Percentiles rank a stretch among this genome's conserved stretches.
These are phyloP conservation scores for Neonectria coccinea DNA, from an alignment of 2,329 filamentous ascomycete species.

Conservation along the genomic window DNA sequence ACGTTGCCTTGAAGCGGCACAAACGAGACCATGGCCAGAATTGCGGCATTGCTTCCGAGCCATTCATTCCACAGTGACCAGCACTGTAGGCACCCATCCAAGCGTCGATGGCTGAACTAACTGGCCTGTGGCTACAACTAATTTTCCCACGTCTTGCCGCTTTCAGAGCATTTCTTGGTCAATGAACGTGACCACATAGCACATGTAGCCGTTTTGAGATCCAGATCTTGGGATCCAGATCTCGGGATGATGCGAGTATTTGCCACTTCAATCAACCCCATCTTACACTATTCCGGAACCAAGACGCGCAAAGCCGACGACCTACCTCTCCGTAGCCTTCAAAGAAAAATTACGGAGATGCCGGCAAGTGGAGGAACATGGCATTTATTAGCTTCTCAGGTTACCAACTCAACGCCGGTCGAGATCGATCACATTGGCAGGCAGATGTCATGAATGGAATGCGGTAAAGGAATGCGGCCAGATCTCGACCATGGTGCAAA, in stretches of 20 bases:
- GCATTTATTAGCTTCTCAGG: neutral
- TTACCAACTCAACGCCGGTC: neutral
- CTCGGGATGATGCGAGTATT: neutral
- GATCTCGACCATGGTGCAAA: neutral
- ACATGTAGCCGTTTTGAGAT: neutral
- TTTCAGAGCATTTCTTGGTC: neutral
- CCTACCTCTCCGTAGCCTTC: neutral
- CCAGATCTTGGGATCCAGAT: neutral
- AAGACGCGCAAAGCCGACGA: neutral
- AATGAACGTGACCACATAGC: neutral
- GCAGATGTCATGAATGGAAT: neutral
- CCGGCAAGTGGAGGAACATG: neutral
- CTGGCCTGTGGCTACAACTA: conserved; percentile 5
- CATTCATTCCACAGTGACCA: conserved; percentile 10
- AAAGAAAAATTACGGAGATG: neutral
- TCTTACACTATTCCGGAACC: neutral
- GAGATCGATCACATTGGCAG: neutral
- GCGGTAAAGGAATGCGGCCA: conserved; percentile 1
- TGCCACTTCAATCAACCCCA: neutral
- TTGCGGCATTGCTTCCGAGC: neutral
- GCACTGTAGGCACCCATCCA: neutral
- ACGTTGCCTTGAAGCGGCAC: neutral
- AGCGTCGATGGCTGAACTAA: conserved; percentile 6
- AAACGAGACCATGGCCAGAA: neutral
- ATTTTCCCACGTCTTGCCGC: conserved; percentile 7